Evolutionary conservation across 345 rosid genomes (phyloP), one percentile per base, ranked within the genome.

Genomic region (Aquilaria sinensis): DNA sequence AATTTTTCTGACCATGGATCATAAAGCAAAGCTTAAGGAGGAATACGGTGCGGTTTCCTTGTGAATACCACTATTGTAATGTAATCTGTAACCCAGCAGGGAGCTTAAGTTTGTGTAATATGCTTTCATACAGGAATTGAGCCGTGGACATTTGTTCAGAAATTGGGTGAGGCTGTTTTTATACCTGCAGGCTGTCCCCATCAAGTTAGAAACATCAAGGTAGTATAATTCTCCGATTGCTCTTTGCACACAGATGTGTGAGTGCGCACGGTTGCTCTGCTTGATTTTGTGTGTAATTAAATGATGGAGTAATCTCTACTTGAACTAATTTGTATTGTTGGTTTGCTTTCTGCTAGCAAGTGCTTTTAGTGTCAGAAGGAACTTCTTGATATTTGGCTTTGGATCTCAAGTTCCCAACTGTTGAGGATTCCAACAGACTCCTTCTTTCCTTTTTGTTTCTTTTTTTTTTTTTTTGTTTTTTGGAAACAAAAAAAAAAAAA

Each of bases 181-280:
- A 74, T 86, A 68, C 89, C 89, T 72, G 88, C 88, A 30, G 92
- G 88, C 31, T 86, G 89, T 68, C 89, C 92, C 47, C 79, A 76
- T 69, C 87, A 83, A 83, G 89, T 86, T 52, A 79, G 87, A 62
- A 86, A 86, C 62, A 69, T 81, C 61, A 83, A 81, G 88, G 87
- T 85, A 70, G 47, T 30, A 14, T 12, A 12, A 34, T 23, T 16
- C 46, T 3, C 32, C n/a, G 11, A 15, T 33, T 65, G 9, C 23
- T 34, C 16, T 49, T 6, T 54, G 54, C n/a, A 57, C 30, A 30
- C 58, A 6, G 3, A 50, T 47, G 2, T 9, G 8, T 9, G 23
- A 23, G 23, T 23, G 23, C 23, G 23, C 23, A 23, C 23, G 1
- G 23, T 23, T 23, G 23, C 23, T 23, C 23, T 23, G 23, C 23